These are phyloP conservation scores for Haplosporangium sp. DNA, from an alignment of 371 early-diverging fungal species.

Conservation along the genomic window DNA sequence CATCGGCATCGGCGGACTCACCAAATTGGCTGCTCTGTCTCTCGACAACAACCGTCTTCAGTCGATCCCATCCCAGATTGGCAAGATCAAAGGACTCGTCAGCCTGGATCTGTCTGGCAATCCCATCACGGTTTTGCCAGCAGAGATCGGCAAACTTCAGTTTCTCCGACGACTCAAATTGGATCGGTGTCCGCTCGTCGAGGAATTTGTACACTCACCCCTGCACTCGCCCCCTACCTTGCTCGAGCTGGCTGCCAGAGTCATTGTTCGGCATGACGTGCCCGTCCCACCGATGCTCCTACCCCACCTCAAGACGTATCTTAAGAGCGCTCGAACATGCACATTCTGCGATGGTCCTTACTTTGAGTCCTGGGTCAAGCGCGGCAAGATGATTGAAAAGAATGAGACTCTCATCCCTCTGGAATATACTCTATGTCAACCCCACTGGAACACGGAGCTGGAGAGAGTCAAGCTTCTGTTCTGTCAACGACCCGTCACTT, in stretches of 20 bases:
- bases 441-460: conserved; percentile 81
- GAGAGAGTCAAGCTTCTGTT: conserved; percentile 71
- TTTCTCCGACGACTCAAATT: conserved; percentile 70
- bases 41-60: conserved; percentile 67
- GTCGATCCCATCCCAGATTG: conserved; percentile 72
- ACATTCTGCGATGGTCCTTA: conserved; percentile 90
- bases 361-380: conserved; percentile 75
- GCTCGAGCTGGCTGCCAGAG: conserved; percentile 81
- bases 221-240: conserved; percentile 64
- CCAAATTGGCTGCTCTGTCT: conserved; percentile 67
- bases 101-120: conserved; percentile 78
- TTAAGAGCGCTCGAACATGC: conserved; percentile 77
- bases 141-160: conserved; percentile 76
- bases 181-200: conserved; percentile 67
- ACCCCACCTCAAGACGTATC: conserved; percentile 70
- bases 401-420: conserved; percentile 69
- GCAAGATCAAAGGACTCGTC: conserved; percentile 63
- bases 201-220: conserved; percentile 50
- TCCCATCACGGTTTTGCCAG: conserved; percentile 74
- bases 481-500: conserved; percentile 62
- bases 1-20: conserved; percentile 67
- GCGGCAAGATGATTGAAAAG: conserved; percentile 75
- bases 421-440: conserved; percentile 80
- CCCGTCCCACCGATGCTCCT: conserved; percentile 64
- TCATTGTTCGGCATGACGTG: conserved; percentile 74